Evolutionary conservation across 371 early-diverging fungal genomes (phyloP), one percentile per base, ranked within the genome.

Genomic region (Syncephalastrum racemosum): DNA sequence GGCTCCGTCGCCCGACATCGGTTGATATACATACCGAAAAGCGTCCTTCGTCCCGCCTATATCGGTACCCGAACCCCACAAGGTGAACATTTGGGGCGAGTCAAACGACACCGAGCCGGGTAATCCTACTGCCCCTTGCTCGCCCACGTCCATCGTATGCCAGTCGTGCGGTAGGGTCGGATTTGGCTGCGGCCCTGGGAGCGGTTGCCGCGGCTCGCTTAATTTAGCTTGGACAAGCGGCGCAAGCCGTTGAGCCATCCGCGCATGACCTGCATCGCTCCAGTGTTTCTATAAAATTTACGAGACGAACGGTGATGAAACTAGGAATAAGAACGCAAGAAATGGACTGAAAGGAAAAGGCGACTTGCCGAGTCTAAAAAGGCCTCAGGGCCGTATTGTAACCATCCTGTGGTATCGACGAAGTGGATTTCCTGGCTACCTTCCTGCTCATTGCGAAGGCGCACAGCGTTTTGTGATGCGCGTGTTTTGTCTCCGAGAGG

Each of bases 71-170:
- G 77, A 77, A 8, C 77, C 77, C 77, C 77, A 77, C 13, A 77
- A 43, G 4, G 77, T 77, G 47, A 77, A 77, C 2, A 71, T 73
- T 14, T 65, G 55, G 1, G 57, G 61, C 3, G 73, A 70, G 53
- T 77, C 77, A 42, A 73, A 69, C 7, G 77, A 73, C 0, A 77
- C 77, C 1, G 73, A 71, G 3, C 77, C 77, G 40, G 73, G 73
- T 23, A 77, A 46, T 15, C 77, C 77, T 14, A 76, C 59, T 13
- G 62, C 57, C 4, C 48, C 58, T 20, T 73, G 69, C 39, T 71
- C 61, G 6, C 77, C 77, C 3, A 77, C 61, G 52, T 77, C 77
- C 67, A 71, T 73, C 1, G 77, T 77, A 48, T 71, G 77, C 77
- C 77, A 77, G 45, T 68, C 65, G 10, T 68, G 67, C 1, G 77